These are phyloP conservation scores for Tricholoma hemisulphureum DNA, from an alignment of 768 basidiomycete species.

Conservation along the genomic window DNA sequence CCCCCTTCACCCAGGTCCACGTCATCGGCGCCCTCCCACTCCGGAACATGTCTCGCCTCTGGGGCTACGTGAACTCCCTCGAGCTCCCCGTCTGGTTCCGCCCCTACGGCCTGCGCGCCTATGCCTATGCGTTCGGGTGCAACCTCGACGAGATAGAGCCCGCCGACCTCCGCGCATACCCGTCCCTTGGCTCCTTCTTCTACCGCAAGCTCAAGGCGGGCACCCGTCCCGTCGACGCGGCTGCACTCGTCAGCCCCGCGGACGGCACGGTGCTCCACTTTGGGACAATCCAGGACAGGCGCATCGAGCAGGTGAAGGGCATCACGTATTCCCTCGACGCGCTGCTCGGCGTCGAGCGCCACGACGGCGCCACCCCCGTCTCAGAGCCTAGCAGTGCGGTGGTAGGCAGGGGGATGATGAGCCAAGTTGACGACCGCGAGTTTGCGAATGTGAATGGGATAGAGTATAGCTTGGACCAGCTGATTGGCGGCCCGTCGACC, in stretches of 20 bases:
- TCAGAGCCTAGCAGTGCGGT: too few species aligned
- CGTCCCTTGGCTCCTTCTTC: slow-evolving; percentile 93
- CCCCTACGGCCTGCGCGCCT: slow-evolving; percentile 84
- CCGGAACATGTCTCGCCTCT: slow-evolving; percentile 91
- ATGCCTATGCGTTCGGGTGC: slow-evolving; percentile 88
- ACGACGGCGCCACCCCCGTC: slow-evolving; percentile 39
- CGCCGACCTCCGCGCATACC: slow-evolving; percentile 73
- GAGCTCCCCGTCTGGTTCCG: slow-evolving; percentile 94
- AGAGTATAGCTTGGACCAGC: slow-evolving; percentile 88
- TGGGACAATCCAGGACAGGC: slow-evolving; percentile 73
- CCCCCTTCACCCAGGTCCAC: slow-evolving; percentile 62
- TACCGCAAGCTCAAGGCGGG: slow-evolving; percentile 85
- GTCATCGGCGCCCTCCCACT: slow-evolving; percentile 94
- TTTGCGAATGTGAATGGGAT: slow-evolving; percentile 98
- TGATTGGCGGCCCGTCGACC: slow-evolving; percentile 62
- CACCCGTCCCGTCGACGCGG: slow-evolving; percentile 73
- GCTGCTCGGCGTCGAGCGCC: slow-evolving; percentile 74
- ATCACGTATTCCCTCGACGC: slow-evolving; percentile 96
- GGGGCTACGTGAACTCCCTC: slow-evolving; percentile 94
- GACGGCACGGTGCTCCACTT: slow-evolving; percentile 93
- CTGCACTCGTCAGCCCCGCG: slow-evolving; percentile 85
- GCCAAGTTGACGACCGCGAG: slow-evolving; percentile 76
- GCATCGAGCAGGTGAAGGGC: slow-evolving; percentile 96
- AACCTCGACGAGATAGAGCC: slow-evolving; percentile 89
- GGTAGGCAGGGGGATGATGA: too few species aligned